Base-by-base conservation (phyloP, 1,139 yeast species). In the Hansenula anomala region DNA sequence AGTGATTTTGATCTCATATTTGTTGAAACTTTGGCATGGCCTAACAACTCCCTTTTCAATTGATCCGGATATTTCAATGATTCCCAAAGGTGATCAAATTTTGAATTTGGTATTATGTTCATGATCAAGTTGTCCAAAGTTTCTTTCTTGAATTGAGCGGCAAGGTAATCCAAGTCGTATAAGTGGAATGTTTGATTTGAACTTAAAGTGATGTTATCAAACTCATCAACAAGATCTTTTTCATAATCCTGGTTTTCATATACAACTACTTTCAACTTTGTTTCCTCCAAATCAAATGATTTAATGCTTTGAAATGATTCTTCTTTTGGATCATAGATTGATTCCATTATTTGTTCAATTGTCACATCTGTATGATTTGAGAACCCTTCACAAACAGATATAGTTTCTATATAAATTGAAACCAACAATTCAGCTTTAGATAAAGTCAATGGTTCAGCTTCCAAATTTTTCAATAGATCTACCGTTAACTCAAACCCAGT, bases 61-160 rank as follows among this genome's bases (percentile, higher is more conserved):
- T 46, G 36, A 6, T 43, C 38, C 16, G 55, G 57, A 38, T 59
- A 56, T 31, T 55, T 51, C 25, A 64, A 42, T 0, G 56, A 41
- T 32, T 57, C 61, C 68, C 69, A 64, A 5, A 49, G 33, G 11
- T 48, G 46, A 26, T 61, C 61, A 12, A 54, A 48, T 16, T 49
- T 42, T 6, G 41, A 34, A 11, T 51, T 48, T 6, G 69, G 68
- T 15, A 63, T 43, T 3, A 45, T 30, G 0, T 53, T 46, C 2
- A 55, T 37, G 10, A 40, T 45, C 6, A 52, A 40, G 16, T 46
- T 41, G 1, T 42, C 33, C 11, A 47, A 29, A 6, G 54, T 47
- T 25, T 56, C 52, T 14, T 18, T 20, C 4, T 19, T 27, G 23
- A 28, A 22, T 14, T 23, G 14, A 14, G 5, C 39, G 13, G 18